A percentile compares a stretch with the other conserved stretches of the same genome.
Evolutionary conservation across 2,329 filamentous ascomycete genomes (phyloP).

Genomic region (Trichoderma pleuroti): DNA sequence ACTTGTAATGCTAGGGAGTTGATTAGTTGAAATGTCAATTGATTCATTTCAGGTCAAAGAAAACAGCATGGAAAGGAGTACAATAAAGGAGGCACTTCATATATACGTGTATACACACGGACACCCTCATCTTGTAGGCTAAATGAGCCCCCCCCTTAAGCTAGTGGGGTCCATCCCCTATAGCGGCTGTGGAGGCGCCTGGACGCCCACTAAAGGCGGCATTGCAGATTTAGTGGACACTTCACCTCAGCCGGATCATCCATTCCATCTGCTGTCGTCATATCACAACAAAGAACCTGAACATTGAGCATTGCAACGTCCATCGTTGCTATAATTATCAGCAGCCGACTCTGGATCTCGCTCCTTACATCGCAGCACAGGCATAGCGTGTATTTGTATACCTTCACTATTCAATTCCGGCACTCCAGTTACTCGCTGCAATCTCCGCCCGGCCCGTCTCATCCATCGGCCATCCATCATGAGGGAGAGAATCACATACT

Average conservation of each 20-base stretch:
- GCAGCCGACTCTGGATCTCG: not conserved
- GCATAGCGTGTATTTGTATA: not conserved
- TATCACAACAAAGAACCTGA: not conserved
- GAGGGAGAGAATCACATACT: conserved; percentile 77
- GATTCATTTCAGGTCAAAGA: not conserved
- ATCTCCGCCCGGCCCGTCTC: not conserved
- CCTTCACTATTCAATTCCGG: not conserved
- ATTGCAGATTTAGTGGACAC: conserved; percentile 10
- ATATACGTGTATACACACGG: not conserved
- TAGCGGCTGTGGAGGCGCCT: not conserved
- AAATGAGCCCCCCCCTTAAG: conserved; percentile 4
- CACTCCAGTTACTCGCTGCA: too few species aligned
- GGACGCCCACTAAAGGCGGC: not conserved
- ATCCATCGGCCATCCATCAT: conserved; percentile 44
- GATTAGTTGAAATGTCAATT: not conserved
- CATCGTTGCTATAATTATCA: not conserved
- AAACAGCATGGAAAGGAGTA: not conserved
- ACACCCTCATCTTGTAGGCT: not conserved
- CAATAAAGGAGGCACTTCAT: not conserved
- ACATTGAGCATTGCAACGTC: not conserved
- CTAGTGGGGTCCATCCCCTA: conserved; percentile 5
- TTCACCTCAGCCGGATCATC: conserved; percentile 11
- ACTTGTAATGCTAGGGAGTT: not conserved
- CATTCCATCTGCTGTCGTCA: not conserved
- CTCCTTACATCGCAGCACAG: not conserved